These are phyloP conservation scores for Tetrahymena thermophila DNA, from an alignment of 73 alveolate species.

Conservation along the genomic window DNA sequence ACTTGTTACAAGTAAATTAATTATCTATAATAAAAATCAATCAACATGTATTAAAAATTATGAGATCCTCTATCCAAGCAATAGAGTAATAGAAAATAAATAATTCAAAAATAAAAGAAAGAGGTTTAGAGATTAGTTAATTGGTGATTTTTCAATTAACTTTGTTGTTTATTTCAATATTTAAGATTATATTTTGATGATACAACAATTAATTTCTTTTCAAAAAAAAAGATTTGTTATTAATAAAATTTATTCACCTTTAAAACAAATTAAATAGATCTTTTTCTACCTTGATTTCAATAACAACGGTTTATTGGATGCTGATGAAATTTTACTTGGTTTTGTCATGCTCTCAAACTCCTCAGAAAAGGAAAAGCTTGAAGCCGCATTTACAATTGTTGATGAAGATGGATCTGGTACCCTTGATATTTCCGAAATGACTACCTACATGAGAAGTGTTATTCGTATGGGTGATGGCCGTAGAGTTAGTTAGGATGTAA, in stretches of 20 bases:
- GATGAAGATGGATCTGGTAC: background rate
- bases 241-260: background rate
- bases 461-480: conserved; percentile 1
- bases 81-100: background rate
- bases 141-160: background rate
- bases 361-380: background rate
- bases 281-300: background rate
- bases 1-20: background rate
- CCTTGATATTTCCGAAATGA: background rate
- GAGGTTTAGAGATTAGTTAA: background rate
- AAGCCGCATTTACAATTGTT: background rate
- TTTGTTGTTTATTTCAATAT: too few species aligned
- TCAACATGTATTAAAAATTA: too few species aligned
- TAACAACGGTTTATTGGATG: background rate
- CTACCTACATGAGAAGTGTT: background rate
- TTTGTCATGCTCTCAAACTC: background rate
- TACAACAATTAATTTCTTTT: background rate
- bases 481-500: background rate
- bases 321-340: background rate
- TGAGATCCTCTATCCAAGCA: too few species aligned
- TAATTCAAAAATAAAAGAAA: background rate
- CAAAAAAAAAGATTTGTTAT: background rate
- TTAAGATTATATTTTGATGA: too few species aligned
- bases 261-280: background rate
- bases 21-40: background rate